Base-by-base conservation (phyloP, 1,284 basidiomycete species). In the Cutaneotrichosporon cyanovorans region DNA sequence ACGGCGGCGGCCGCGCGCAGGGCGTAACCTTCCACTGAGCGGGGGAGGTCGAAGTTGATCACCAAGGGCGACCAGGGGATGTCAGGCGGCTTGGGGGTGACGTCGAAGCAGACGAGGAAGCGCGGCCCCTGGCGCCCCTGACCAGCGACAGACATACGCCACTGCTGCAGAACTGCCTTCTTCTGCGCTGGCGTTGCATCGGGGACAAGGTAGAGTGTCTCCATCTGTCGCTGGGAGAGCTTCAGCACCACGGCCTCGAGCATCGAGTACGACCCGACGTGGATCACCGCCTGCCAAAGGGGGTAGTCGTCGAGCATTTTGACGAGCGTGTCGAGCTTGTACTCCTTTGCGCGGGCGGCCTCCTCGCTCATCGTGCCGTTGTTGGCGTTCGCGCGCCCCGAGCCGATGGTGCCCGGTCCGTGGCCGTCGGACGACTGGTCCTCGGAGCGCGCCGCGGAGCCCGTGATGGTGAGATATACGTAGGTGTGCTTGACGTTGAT, bases 1-100 rank as follows among this genome's bases (percentile, higher is more conserved):
- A 68, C 63, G 34, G 70, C 70, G 2, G 68, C 67, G 1, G 68
- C 64, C 2, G 67, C 70, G n/a, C 70, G 52, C 63, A 90, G 87
- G 32, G 89, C 86, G 66, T 95, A 95, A 68, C 93, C 91, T 74
- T 96, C 91, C 19, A 95, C 91, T 37, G 86, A 87, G 66, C 92
- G 86, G 19, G 91, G 91, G 50, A 96, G 73, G 77, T 96, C 90
- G 69, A 92, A 92, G 72, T 93, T 93, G 72, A 96, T 82, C 56
- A 96, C 81, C 31, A 96, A 77, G 51, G 90, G 87, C 39, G 92
- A 79, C 71, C 92, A 89, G 14, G 86, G 80, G 44, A 93, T 80
- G 59, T 95, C 91, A 20, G 85, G 83, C 18, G 81, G 78, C 71
- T 93, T 92, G 59, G 95, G 80, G 65, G 83, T 85, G 39, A 92